These are phyloP conservation scores for Paramyrothecium sp. DNA, from an alignment of 2,329 filamentous ascomycete species.

Conservation along the genomic window DNA sequence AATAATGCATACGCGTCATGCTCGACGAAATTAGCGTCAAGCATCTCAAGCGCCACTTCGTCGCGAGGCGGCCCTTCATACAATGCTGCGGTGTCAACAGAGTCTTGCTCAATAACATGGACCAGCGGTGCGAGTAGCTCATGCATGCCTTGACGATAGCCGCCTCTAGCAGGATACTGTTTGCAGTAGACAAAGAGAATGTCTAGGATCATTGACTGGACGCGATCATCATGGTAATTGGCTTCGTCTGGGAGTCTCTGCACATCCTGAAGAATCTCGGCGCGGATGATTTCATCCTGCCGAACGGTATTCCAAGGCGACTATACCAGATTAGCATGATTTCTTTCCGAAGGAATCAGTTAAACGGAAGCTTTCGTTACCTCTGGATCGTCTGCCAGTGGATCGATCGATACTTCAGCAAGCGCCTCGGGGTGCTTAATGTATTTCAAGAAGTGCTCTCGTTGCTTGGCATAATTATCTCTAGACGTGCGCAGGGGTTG, in stretches of 20 bases:
- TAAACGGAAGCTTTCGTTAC: conserved; percentile 42
- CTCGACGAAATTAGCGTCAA: conserved; percentile 76
- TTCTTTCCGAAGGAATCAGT: too few species aligned
- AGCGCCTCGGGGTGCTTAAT: conserved; percentile 84
- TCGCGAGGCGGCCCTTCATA: conserved; percentile 37
- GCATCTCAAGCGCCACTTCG: conserved; percentile 58
- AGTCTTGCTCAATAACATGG: conserved; percentile 80
- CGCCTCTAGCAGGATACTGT: conserved; percentile 79
- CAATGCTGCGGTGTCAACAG: conserved; percentile 54
- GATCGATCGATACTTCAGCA: conserved; percentile 69
- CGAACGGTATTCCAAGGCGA: conserved; percentile 90
- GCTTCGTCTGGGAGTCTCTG: conserved; percentile 88
- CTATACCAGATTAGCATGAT: too few species aligned
- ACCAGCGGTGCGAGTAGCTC: conserved; percentile 89
- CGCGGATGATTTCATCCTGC: conserved; percentile 77
- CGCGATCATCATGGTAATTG: conserved; percentile 79
- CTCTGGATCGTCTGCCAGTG: conserved; percentile 75
- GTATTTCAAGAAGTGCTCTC: conserved; percentile 74
- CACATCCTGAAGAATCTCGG: conserved; percentile 93
- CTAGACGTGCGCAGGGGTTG: conserved; percentile 66
- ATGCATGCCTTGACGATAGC: conserved; percentile 98
- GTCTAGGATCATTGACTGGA: conserved; percentile 80
- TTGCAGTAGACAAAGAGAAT: conserved; percentile 95
- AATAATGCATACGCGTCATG: conserved; percentile 91
- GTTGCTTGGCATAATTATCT: conserved; percentile 69